Conservation (phyloP, 164 flowering plant species). For the Malania oleifera region DNA sequence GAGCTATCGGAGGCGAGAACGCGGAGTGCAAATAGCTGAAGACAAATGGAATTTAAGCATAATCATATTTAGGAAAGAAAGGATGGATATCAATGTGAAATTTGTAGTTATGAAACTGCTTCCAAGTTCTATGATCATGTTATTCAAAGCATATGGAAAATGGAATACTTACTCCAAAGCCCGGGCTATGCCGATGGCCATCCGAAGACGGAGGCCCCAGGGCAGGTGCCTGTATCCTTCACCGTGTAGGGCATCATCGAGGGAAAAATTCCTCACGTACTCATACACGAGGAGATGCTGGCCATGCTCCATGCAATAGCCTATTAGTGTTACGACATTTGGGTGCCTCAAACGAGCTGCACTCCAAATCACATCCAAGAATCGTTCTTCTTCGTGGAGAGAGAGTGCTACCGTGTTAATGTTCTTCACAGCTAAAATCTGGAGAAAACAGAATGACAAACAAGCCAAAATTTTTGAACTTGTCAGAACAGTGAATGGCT, state of each 20-base stretch:
- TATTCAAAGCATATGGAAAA: background rate
- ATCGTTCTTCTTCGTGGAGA: constrained; percentile 63
- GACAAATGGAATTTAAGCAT: background rate
- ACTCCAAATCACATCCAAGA: constrained; percentile 55
- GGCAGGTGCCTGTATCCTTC: constrained; percentile 37
- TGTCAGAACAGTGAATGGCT: background rate
- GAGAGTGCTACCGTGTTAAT: constrained; percentile 46
- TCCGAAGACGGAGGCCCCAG: constrained; percentile 60
- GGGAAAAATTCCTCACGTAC: constrained; percentile 53
- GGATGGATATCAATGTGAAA: background rate
- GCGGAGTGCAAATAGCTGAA: constrained; percentile 70
- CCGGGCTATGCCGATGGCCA: constrained; percentile 68
- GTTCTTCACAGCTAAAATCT: constrained; percentile 69
- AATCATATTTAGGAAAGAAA: background rate
- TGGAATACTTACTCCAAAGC: constrained; percentile 65
- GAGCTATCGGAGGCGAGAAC: constrained; percentile 59
- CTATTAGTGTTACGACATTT: constrained; percentile 61
- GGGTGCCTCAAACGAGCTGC: constrained; percentile 70
- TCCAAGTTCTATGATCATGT: background rate
- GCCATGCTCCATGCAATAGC: constrained; percentile 69
- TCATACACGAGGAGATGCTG: constrained; percentile 75
- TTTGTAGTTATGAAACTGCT: background rate
- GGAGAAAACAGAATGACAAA: background rate
- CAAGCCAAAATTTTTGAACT: background rate
- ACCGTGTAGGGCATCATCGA: constrained; percentile 57